phyloP scores from a whole-genome alignment of 129 eudicot genomes.

The Flaveria robusta region DNA sequence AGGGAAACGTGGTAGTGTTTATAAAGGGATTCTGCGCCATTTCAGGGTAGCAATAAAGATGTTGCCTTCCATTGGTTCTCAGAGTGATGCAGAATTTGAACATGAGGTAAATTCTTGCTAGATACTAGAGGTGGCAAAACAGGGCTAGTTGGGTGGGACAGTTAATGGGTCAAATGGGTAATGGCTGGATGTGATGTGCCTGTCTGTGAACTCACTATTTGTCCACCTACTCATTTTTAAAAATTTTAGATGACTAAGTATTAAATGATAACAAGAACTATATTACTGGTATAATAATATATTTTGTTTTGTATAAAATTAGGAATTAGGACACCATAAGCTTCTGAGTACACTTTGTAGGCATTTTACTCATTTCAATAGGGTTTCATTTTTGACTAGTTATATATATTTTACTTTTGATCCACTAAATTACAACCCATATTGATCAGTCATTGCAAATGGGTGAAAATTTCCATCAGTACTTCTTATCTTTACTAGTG shows the following conservation, averaged over 20 bases:
- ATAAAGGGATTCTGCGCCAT: constrained; percentile 70
- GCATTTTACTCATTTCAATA: neutral
- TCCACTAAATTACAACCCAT: neutral
- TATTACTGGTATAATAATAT: neutral
- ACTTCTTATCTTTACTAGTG: neutral
- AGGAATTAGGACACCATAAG: neutral
- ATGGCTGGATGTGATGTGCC: constrained; percentile 3
- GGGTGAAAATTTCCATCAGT: neutral
- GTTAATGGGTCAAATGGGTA: neutral
- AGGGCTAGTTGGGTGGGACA: neutral
- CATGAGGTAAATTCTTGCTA: constrained; percentile 51
- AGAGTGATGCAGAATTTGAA: constrained; percentile 56
- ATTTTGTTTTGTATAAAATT: neutral
- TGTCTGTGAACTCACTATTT: neutral
- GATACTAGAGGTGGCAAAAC: neutral
- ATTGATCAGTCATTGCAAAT: neutral
- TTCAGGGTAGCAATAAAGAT: constrained; percentile 76
- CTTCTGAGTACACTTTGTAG: neutral
- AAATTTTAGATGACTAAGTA: neutral
- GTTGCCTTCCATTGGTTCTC: constrained; percentile 74
- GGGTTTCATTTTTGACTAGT: neutral
- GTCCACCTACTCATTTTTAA: neutral
- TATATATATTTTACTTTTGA: neutral
- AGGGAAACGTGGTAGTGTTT: constrained; percentile 77
- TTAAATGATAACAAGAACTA: neutral